phyloP scores from a whole-genome alignment of 2,329 filamentous ascomycete species.

The Paracoccidioides brasiliensis region DNA sequence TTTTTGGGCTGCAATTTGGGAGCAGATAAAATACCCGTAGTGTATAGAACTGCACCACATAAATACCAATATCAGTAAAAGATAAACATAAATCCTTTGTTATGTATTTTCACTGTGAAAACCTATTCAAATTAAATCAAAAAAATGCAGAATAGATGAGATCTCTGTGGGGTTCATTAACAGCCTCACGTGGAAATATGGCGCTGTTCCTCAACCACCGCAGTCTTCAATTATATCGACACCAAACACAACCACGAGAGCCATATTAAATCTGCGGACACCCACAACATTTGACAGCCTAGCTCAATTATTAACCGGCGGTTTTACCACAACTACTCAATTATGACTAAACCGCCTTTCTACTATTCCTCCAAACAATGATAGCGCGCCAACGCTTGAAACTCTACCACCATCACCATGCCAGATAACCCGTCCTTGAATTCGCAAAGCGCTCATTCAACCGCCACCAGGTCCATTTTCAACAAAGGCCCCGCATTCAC shows the following conservation, averaged over 20 bases:
- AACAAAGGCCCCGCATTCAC: slow-evolving; percentile 71
- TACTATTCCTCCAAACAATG: not conserved
- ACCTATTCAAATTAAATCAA: slow-evolving; percentile 32
- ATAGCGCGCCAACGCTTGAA: not conserved
- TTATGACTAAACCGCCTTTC: not conserved
- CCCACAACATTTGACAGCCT: not conserved
- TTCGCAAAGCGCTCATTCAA: slow-evolving; percentile 5
- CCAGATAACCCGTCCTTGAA: slow-evolving; percentile 24
- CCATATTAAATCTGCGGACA: not conserved
- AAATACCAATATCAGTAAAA: too few relatives aligned
- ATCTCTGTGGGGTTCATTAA: not conserved
- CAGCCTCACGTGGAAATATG: not conserved
- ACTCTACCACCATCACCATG: slow-evolving; percentile 17
- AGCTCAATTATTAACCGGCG: not conserved
- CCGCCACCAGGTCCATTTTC: slow-evolving; percentile 48
- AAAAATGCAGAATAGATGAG: not conserved
- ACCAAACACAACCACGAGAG: not conserved
- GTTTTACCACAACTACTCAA: not conserved
- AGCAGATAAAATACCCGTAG: too few relatives aligned
- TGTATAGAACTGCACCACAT: too few relatives aligned
- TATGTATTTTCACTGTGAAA: slow-evolving; percentile 18
- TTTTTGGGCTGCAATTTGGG: too few relatives aligned
- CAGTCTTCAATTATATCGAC: too few relatives aligned
- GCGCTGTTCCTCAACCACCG: too few relatives aligned
- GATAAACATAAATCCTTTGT: too few relatives aligned